Percentiles rank a stretch among this genome's conserved stretches.
phyloP scores from a whole-genome alignment of 768 basidiomycete genomes.

The Boletus rubropictus region DNA sequence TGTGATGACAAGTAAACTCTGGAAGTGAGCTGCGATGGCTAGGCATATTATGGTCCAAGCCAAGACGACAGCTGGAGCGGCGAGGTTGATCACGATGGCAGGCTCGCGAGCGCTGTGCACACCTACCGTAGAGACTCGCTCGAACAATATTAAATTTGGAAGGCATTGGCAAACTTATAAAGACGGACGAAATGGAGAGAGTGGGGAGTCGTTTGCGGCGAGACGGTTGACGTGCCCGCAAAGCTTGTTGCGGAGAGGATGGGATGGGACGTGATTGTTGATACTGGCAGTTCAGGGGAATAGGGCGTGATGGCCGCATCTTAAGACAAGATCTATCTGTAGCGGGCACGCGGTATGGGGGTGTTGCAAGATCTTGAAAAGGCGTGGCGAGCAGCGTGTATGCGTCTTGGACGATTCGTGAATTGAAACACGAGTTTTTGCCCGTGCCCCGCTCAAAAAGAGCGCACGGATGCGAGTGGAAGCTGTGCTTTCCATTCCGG shows the following conservation, averaged over 20 bases:
- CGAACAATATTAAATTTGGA: slow-evolving; percentile 68
- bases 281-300: slow-evolving; percentile 22
- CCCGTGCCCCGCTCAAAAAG: slow-evolving; percentile 22
- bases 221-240: slow-evolving; percentile 27
- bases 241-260: slow-evolving; percentile 18
- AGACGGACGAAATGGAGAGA: slow-evolving; percentile 27
- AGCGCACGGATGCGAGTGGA: slow-evolving; percentile 7
- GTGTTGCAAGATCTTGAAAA: slow-evolving; percentile 20
- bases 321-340: slow-evolving; percentile 21
- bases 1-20: slow-evolving; percentile 61
- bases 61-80: slow-evolving; percentile 50
- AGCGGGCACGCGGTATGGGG: slow-evolving; percentile 28
- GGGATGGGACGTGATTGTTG: slow-evolving; percentile 19
- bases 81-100: slow-evolving; percentile 5
- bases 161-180: slow-evolving; percentile 49
- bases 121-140: slow-evolving; percentile 60
- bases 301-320: slow-evolving; percentile 25
- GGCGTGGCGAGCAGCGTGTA: slow-evolving; percentile 30
- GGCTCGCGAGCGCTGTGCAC: not conserved
- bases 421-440: slow-evolving; percentile 22
- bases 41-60: slow-evolving; percentile 75
- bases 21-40: slow-evolving; percentile 75
- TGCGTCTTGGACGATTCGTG: slow-evolving; percentile 5
- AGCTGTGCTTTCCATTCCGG: slow-evolving; percentile 18
- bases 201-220: slow-evolving; percentile 31